Evolutionary conservation across 2,329 filamentous ascomycete genomes (phyloP), one percentile per base, ranked within the genome.

Genomic region (Teratosphaeria gauchensis): DNA sequence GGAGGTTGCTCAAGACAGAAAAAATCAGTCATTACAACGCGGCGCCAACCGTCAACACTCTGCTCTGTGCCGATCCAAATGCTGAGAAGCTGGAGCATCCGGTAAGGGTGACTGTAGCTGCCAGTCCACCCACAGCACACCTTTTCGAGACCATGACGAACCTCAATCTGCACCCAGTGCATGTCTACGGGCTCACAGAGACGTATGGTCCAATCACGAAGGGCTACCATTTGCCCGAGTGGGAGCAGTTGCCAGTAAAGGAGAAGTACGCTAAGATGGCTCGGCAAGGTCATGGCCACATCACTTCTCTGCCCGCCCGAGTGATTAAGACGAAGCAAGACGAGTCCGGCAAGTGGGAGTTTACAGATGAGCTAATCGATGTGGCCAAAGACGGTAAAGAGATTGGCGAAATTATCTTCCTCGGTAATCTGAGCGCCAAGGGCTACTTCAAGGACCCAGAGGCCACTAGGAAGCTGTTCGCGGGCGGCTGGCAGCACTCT

Each of bases 181-280:
- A 99, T 71, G 91, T 95, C 7, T 99, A 99, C 72, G 94, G 94
- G 46, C 69, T 87, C 66, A 87, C 84, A 1, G 86, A 97, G 76
- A 97, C 92, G 0, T 97, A 97, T 68, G 94, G 94, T 0, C 94
- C 94, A 9, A 92, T 96, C 61, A 97, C 92, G 1, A 96, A 95
- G 72, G 90, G 92, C 9, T 99, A 99, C 68, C 80, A 87, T 58
- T 82, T 97, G 75, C 90, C 91, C 0, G 79, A 82, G 32, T 99
- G 94, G 94, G 85, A 94, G n/a, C 69, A 73, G 0, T 78, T 96
- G 0, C 82, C 88, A 0, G 64, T 77, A 4, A 84, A 88, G 31
- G 89, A 96, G 62, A 91, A 88, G 72, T 99, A 92, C 69, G 83
- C 83, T 63, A 87, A 84, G 67, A 96, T 97, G 92, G 92, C 94